phyloP scores from a whole-genome alignment of 176 grass and related monocot species.

The Avena eriantha region DNA sequence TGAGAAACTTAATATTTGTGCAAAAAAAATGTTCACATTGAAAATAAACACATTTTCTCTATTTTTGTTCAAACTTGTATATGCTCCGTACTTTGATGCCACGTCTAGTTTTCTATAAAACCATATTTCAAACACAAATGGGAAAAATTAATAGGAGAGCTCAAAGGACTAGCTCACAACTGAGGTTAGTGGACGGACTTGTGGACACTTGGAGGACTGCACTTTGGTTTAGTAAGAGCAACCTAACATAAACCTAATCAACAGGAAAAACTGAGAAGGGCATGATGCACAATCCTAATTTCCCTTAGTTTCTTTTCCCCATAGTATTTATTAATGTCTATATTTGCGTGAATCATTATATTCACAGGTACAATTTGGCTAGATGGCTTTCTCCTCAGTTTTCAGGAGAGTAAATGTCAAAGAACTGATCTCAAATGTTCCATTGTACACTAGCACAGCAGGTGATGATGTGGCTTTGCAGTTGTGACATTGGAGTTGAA shows the following conservation, averaged over 20 bases:
- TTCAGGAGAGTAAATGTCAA: conserved; percentile 74
- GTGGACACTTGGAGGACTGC: background rate
- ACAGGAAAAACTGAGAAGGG: background rate
- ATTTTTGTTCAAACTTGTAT: background rate
- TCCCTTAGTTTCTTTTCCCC: background rate
- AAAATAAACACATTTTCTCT: background rate
- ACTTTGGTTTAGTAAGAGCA: background rate
- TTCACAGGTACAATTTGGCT: conserved; percentile 30
- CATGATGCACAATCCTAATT: background rate
- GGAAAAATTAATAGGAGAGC: background rate
- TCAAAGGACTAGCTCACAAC: conserved; percentile 1
- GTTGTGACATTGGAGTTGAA: background rate
- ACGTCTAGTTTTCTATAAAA: background rate
- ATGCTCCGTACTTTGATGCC: background rate
- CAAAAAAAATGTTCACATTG: background rate
- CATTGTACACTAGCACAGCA: conserved; percentile 51
- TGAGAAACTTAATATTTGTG: background rate
- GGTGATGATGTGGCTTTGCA: conserved; percentile 40
- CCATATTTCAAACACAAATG: background rate
- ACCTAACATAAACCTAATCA: background rate
- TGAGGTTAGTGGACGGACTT: background rate
- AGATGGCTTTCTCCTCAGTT: conserved; percentile 58
- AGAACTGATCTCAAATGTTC: conserved; percentile 72
- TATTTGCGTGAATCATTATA: background rate
- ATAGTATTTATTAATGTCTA: background rate